Evolutionary conservation across 805 yeast genomes (phyloP).

Genomic region (Kregervanrija fluxuum): DNA sequence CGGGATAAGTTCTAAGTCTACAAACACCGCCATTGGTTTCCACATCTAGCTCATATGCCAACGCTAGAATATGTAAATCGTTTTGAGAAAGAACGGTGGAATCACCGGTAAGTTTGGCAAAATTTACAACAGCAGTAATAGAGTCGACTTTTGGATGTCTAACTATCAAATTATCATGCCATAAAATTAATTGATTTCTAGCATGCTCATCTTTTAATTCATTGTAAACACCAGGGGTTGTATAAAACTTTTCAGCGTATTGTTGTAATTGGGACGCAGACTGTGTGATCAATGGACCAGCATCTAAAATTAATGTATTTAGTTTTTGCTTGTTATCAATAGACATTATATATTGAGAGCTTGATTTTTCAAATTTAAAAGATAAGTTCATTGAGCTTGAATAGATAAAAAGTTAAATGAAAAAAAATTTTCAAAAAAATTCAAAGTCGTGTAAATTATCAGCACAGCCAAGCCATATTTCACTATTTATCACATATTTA

Average conservation of each 20-base stretch:
- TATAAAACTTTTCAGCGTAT: slow-evolving; percentile 65
- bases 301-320: slow-evolving; percentile 73
- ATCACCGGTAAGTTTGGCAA: slow-evolving; percentile 89
- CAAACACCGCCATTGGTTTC: slow-evolving; percentile 64
- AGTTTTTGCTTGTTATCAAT: slow-evolving; percentile 25
- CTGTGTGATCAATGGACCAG: slow-evolving; percentile 89
- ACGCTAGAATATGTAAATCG: slow-evolving; percentile 88
- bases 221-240: slow-evolving; percentile 85
- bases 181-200: slow-evolving; percentile 66
- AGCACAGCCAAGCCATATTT: too few species aligned
- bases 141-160: slow-evolving; percentile 71
- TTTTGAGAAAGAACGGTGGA: slow-evolving; percentile 78
- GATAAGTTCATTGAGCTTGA: too few species aligned
- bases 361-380: too few species aligned
- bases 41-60: slow-evolving; percentile 79
- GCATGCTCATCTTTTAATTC: slow-evolving; percentile 87
- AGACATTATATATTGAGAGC: too few species aligned
- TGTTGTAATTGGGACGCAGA: slow-evolving; percentile 65
- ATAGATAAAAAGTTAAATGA: too few species aligned
- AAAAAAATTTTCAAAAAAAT: too few species aligned
- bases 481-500: too few species aligned
- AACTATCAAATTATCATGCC: slow-evolving; percentile 66
- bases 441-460: too few species aligned
- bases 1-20: slow-evolving; percentile 68
- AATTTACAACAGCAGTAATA: slow-evolving; percentile 60